Percentiles rank a stretch among this genome's conserved stretches.
These are phyloP conservation scores for Rhizopus stolonifer DNA, from an alignment of 371 early-diverging fungal genomes.

Conservation along the genomic window DNA sequence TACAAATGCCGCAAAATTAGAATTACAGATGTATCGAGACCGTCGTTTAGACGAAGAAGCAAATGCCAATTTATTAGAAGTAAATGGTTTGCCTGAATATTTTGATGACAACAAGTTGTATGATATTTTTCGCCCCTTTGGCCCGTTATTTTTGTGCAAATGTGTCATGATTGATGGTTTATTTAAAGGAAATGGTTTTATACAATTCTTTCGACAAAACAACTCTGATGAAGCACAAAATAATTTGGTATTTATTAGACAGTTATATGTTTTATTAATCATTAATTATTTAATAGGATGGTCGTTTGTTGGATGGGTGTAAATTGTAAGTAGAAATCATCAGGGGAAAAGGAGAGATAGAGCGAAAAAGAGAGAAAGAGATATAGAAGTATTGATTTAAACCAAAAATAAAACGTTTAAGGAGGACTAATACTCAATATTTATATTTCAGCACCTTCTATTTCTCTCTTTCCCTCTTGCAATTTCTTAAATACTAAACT, in stretches of 20 bases:
- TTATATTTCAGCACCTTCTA: neutral
- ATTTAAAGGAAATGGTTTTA: constrained; percentile 29
- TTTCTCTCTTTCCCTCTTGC: constrained; percentile 1
- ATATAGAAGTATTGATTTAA: neutral
- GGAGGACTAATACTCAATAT: neutral
- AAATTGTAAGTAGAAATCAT: constrained; percentile 40
- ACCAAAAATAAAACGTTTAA: neutral
- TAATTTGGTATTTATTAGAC: constrained; percentile 27
- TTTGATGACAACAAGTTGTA: constrained; percentile 34
- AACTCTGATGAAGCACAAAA: constrained; percentile 30
- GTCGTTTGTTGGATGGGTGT: constrained; percentile 27
- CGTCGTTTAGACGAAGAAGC: constrained; percentile 29
- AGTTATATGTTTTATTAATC: constrained; percentile 4
- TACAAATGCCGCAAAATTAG: constrained; percentile 31
- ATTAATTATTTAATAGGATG: constrained; percentile 37
- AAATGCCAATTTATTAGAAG: constrained; percentile 24
- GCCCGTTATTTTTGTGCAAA: constrained; percentile 40
- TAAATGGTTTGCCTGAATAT: constrained; percentile 31
- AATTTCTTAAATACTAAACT: neutral
- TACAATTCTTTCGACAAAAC: constrained; percentile 37
- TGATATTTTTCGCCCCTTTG: constrained; percentile 40
- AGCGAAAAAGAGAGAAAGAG: constrained; percentile 1
- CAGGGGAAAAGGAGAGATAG: constrained; percentile 14
- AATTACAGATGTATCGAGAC: constrained; percentile 35
- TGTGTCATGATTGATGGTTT: constrained; percentile 22